These are phyloP conservation scores for Picea engelmannii DNA, from an alignment of 83 land plant species.

Conservation along the genomic window DNA sequence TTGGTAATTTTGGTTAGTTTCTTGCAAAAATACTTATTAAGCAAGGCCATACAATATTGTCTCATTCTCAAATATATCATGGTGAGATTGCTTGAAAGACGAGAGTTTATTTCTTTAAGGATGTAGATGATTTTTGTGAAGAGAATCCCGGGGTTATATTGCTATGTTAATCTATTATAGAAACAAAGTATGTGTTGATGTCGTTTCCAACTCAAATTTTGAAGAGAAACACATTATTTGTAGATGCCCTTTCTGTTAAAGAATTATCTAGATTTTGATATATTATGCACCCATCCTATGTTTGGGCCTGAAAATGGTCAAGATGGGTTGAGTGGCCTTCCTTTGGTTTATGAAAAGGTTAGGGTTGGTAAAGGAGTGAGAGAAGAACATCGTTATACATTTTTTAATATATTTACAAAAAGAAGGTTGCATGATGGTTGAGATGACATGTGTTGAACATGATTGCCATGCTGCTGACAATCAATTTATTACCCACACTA, in stretches of 20 bases:
- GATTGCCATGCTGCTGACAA: constrained; percentile 19
- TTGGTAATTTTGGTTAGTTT: too few relatives aligned
- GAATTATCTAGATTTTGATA: constrained; percentile 48
- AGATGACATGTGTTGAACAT: constrained; percentile 39
- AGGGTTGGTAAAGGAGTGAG: constrained; percentile 2
- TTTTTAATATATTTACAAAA: constrained; percentile 48
- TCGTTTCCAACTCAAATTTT: constrained; percentile 46
- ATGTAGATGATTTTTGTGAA: constrained; percentile 72
- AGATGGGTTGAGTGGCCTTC: constrained; percentile 33
- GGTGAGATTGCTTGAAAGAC: too few relatives aligned
- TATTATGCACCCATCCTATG: too few relatives aligned
- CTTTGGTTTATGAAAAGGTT: too few relatives aligned
- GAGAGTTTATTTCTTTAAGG: constrained; percentile 17
- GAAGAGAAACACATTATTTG: constrained; percentile 55
- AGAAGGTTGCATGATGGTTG: constrained; percentile 42
- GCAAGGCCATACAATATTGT: too few relatives aligned
- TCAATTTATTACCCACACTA: background rate
- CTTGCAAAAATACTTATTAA: too few relatives aligned
- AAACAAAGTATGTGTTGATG: constrained; percentile 41
- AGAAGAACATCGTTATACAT: constrained; percentile 37
- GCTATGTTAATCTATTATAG: constrained; percentile 62
- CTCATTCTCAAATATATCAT: too few relatives aligned
- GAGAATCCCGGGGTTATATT: constrained; percentile 63
- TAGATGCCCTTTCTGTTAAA: constrained; percentile 68
- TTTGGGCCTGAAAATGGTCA: constrained; percentile 51